Base-by-base conservation (phyloP, 495 filamentous ascomycete species). In the Aspergillus homomorphus region DNA sequence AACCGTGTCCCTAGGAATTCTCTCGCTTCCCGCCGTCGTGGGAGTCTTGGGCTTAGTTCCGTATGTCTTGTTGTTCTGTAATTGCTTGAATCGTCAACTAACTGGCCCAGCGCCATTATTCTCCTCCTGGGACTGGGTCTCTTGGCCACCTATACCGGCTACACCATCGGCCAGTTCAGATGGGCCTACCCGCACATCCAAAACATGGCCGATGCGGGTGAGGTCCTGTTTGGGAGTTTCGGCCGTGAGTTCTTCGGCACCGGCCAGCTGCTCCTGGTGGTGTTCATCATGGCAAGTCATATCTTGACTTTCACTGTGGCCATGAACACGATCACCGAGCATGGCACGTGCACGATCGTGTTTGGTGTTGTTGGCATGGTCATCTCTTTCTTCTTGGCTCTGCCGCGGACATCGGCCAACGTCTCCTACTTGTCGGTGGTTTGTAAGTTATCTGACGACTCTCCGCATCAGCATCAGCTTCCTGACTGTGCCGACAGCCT, bases 241-340 rank as follows among this genome's bases (percentile, higher is more conserved):
- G 88, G 88, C 0, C 84, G 85, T 52, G 84, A 87, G 65, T 59
- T 91, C 18, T 72, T 84, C 56, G 80, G 80, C n/a, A 66, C 71
- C 46, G 84, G 82, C 63, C 85, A 87, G 62, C 69, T 81, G 9
- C 60, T 89, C 28, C 82, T 89, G 55, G 75, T 89, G 26, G 69
- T 86, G 23, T 90, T 91, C 72, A 82, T 88, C 57, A 85, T 87
- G 74, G 88, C 80, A 16, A 87, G 85, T 16, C 89, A 93, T 63
- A 79, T 91, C 48, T 73, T 92, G 43, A 88, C 86, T 0, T 90
- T 90, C 63, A 82, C 81, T 12, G 88, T 92, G 58, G 84, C 85
- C 67, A 81, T 91, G 69, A 86, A 86, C 52, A 82, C 77, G 20
- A 70, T 92, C 45, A 84, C 86, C 5, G 67, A 83, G 1, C 80